Conservation (phyloP, 768 basidiomycete genomes). For the Pholiota molesta region DNA sequence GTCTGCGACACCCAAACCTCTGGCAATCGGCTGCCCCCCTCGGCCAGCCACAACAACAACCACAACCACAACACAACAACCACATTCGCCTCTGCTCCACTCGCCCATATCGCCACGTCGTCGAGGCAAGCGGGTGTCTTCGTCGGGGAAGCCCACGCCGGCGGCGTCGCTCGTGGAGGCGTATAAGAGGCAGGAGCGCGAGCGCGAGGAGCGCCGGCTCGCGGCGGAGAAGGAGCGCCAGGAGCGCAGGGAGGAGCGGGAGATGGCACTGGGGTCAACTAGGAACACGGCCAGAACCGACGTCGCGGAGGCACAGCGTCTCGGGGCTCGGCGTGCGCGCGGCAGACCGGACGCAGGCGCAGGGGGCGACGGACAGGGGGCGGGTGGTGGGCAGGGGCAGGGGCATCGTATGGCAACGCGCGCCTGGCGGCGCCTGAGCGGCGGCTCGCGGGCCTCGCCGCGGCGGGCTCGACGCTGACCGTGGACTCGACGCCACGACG, state of each 20-base stretch:
- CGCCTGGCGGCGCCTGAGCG: slow-evolving; percentile 1
- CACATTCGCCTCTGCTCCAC: neutral
- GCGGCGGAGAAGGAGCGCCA: slow-evolving; percentile 26
- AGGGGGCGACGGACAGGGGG: neutral
- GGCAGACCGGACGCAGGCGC: neutral
- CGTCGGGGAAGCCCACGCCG: slow-evolving; percentile 12
- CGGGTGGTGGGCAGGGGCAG: neutral
- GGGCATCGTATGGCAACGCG: no score
- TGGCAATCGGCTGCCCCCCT: neutral
- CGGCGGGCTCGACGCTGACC: slow-evolving; percentile 2
- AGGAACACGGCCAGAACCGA: neutral
- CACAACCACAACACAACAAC: neutral
- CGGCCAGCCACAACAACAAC: neutral
- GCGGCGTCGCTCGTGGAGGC: slow-evolving; percentile 22
- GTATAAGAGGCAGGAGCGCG: slow-evolving; percentile 22
- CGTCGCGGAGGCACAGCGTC: slow-evolving; percentile 4
- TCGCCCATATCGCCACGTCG: neutral
- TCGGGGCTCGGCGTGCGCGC: neutral
- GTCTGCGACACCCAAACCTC: neutral
- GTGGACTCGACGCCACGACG: neutral
- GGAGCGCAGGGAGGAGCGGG: slow-evolving; percentile 13
- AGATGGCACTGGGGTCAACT: neutral
- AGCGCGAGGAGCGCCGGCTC: slow-evolving; percentile 18
- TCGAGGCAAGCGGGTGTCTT: neutral
- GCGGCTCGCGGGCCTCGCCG: neutral